These are phyloP conservation scores for Pseudonitzschia delicatissima DNA, from an alignment of 108 stramenopile genomes.

Conservation along the genomic window DNA sequence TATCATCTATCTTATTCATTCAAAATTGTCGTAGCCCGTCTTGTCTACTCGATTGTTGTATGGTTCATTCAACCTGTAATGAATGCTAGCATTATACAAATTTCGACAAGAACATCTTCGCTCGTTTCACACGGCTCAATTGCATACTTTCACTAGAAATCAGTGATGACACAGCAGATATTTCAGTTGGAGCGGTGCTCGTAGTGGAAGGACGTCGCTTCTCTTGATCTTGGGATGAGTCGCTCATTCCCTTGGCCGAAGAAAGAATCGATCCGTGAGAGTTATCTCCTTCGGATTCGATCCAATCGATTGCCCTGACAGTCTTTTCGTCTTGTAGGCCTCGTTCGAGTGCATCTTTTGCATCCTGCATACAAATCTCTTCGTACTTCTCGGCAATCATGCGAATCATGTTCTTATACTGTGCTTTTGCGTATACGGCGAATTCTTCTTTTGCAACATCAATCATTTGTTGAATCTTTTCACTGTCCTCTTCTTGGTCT, in stretches of 20 bases:
- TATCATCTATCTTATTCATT: too few species aligned
- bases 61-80: too few species aligned
- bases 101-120: background rate
- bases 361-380: background rate
- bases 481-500: background rate
- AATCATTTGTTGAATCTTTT: background rate
- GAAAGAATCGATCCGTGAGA: background rate
- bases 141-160: too few species aligned
- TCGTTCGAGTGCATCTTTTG: background rate
- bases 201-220: slow-evolving; percentile 5
- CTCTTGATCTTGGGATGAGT: background rate
- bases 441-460: background rate
- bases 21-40: too few species aligned
- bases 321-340: background rate
- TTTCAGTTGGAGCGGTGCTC: slow-evolving; percentile 1
- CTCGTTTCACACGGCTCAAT: background rate
- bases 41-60: too few species aligned
- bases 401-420: background rate
- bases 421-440: background rate
- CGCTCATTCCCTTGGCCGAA: background rate
- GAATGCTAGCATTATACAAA: too few species aligned
- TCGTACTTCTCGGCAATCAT: background rate
- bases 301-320: background rate
- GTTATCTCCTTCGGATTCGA: background rate
- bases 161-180: background rate